phyloP scores from a whole-genome alignment of 2,329 filamentous ascomycete genomes.

The Paecilomyces fulvus region DNA sequence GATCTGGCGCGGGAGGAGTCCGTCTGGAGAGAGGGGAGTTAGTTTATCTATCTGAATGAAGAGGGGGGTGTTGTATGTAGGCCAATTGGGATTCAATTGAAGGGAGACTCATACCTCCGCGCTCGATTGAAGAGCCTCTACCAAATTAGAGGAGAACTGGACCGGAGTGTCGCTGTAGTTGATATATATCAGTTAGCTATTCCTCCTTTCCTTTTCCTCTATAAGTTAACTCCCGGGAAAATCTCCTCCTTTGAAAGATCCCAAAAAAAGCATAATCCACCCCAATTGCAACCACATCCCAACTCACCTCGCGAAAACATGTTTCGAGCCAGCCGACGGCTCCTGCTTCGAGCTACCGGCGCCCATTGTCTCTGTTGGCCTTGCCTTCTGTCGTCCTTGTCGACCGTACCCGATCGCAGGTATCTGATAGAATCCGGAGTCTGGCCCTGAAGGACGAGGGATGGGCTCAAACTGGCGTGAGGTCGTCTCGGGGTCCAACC shows the following conservation, averaged over 20 bases:
- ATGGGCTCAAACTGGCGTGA: neutral
- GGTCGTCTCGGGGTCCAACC: neutral
- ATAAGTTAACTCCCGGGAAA: too few relatives aligned
- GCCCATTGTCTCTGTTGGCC: conserved; percentile 43
- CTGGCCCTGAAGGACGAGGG: neutral
- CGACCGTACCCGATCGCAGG: neutral
- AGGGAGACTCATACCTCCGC: conserved; percentile 58
- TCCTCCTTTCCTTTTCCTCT: neutral
- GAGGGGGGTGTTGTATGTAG: too few relatives aligned
- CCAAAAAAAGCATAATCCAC: conserved; percentile 1
- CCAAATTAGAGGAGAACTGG: conserved; percentile 69
- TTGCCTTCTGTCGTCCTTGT: conserved; percentile 8
- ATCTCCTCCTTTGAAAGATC: conserved; percentile 7
- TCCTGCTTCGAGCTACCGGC: conserved; percentile 54
- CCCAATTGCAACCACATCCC: neutral
- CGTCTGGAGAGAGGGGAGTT: conserved; percentile 50
- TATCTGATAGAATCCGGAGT: neutral
- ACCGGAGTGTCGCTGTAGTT: conserved; percentile 50
- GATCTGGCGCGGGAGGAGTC: conserved; percentile 77
- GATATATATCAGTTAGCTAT: neutral
- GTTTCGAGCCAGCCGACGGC: conserved; percentile 42
- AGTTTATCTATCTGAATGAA: conserved; percentile 1
- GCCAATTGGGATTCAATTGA: neutral
- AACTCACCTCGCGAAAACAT: conserved; percentile 55
- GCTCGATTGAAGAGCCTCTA: conserved; percentile 75